A percentile compares a stretch with the other conserved stretches of the same genome.
Conservation (phyloP, 345 rosid genomes). For the Schrenkiella parvula region DNA sequence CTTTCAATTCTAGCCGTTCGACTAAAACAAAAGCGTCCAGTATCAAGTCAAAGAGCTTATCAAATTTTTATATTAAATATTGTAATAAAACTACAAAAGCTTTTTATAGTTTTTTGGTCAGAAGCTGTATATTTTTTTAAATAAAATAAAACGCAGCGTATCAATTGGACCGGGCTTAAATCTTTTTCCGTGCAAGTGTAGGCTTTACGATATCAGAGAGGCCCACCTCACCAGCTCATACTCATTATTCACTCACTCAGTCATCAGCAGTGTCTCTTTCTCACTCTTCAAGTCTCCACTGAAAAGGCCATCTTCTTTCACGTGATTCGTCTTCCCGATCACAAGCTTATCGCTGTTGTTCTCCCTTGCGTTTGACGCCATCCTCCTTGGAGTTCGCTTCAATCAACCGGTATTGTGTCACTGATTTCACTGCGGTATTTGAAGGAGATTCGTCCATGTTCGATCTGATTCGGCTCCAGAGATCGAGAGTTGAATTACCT, state of each 20-base stretch:
- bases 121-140: too few relatives aligned
- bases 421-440: neutral
- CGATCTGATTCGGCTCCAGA: slow-evolving; percentile 25
- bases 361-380: slow-evolving; percentile 18
- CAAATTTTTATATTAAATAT: too few relatives aligned
- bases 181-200: neutral
- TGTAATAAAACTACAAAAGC: too few relatives aligned
- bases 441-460: slow-evolving; percentile 18
- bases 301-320: slow-evolving; percentile 23
- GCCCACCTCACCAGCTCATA: slow-evolving; percentile 28
- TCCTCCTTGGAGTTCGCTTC: slow-evolving; percentile 12
- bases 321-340: slow-evolving; percentile 30
- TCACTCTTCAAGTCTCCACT: slow-evolving; percentile 31
- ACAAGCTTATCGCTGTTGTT: slow-evolving; percentile 4
- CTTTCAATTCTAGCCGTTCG: neutral
- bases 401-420: neutral
- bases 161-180: slow-evolving; percentile 16
- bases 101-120: too few relatives aligned
- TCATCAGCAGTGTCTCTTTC: neutral
- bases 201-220: slow-evolving; percentile 11
- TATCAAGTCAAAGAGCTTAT: neutral
- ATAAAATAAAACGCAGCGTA: neutral
- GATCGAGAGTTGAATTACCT: slow-evolving; percentile 20
- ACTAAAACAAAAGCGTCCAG: neutral
- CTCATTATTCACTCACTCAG: neutral